A percentile compares a stretch with the other conserved stretches of the same genome.
phyloP scores from a whole-genome alignment of 306 rosid genomes.

The Albizia julibrissin region DNA sequence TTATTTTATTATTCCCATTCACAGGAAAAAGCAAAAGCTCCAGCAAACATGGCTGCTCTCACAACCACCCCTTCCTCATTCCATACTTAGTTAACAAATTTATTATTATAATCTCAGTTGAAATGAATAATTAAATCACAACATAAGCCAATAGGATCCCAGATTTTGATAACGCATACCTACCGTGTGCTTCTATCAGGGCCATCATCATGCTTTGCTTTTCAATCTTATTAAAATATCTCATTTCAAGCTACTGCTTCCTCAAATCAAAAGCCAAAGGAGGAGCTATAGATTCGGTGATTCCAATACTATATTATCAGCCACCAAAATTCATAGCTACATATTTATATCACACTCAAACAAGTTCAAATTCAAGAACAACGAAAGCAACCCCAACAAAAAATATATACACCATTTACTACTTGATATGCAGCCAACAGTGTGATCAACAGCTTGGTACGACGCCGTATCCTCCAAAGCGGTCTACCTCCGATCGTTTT shows the following conservation, averaged over 20 bases:
- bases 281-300: neutral
- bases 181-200: neutral
- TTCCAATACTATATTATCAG: neutral
- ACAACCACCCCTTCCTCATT: neutral
- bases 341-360: neutral
- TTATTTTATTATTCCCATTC: neutral
- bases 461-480: slow-evolving; percentile 73
- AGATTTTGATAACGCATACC: slow-evolving; percentile 21
- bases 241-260: neutral
- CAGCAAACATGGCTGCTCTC: neutral
- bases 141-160: slow-evolving; percentile 18
- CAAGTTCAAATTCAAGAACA: neutral
- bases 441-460: slow-evolving; percentile 64
- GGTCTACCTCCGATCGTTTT: slow-evolving; percentile 67
- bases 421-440: neutral
- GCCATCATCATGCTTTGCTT: neutral
- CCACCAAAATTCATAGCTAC: slow-evolving; percentile 9
- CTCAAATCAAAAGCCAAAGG: neutral
- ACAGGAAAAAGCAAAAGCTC: neutral
- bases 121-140: neutral
- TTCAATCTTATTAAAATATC: neutral
- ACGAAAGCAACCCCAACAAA: neutral
- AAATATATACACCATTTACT: slow-evolving; percentile 2
- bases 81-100: neutral
- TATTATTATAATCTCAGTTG: neutral